A percentile compares a stretch with the other conserved stretches of the same genome.
These are phyloP conservation scores for Agrocybe praecox DNA, from an alignment of 768 basidiomycete genomes.

Conservation along the genomic window DNA sequence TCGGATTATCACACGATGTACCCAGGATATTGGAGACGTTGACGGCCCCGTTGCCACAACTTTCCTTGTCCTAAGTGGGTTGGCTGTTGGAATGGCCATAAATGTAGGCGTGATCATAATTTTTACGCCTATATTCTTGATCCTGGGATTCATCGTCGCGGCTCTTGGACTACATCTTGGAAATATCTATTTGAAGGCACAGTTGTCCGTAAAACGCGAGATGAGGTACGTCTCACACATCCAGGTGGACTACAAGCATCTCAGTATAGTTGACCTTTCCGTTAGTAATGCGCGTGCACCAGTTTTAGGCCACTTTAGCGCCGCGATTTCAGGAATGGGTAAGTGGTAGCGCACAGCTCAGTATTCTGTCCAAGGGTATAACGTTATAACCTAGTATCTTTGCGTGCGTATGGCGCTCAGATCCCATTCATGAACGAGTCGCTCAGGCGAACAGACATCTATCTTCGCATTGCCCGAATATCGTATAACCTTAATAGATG, in stretches of 20 bases:
- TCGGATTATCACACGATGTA: conserved; percentile 18
- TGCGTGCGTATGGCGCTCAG: conserved; percentile 68
- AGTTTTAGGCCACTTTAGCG: conserved; percentile 19
- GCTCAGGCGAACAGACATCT: conserved; percentile 52
- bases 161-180: conserved; percentile 43
- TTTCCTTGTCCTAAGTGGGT: conserved; percentile 27
- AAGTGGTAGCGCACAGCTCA: conserved; percentile 9
- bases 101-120: conserved; percentile 43
- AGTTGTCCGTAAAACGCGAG: conserved; percentile 45
- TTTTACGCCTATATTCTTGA: conserved; percentile 42
- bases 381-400: conserved; percentile 36
- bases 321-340: conserved; percentile 56
- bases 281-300: conserved; percentile 21
- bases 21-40: conserved; percentile 36
- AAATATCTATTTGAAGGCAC: conserved; percentile 42
- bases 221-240: conserved; percentile 27
- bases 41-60: conserved; percentile 42
- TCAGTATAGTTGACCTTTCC: background rate
- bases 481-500: conserved; percentile 53
- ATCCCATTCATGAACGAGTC: conserved; percentile 45
- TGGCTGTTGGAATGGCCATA: conserved; percentile 33
- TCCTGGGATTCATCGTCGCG: conserved; percentile 42
- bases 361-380: background rate
- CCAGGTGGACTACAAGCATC: background rate
- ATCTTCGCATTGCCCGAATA: conserved; percentile 41